phyloP scores from a whole-genome alignment of 2,329 filamentous ascomycete species.

The Falciphora oryzae region DNA sequence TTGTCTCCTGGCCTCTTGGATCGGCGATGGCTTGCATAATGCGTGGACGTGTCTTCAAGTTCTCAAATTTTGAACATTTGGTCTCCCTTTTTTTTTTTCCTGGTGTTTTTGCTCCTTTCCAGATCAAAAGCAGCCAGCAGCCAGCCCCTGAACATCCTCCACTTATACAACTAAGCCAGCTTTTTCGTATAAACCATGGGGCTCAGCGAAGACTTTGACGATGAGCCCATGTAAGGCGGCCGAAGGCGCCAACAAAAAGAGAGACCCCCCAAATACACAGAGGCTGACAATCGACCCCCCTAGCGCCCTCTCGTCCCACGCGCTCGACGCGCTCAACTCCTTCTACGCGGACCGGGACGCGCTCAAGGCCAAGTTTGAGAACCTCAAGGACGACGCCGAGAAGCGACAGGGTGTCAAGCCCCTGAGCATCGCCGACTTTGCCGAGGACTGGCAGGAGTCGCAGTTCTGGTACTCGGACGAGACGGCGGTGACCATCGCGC shows the following conservation, averaged over 20 bases:
- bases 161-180: too few relatives aligned
- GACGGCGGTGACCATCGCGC: slow-evolving; percentile 59
- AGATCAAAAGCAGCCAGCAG: background rate
- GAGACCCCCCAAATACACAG: background rate
- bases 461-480: slow-evolving; percentile 81
- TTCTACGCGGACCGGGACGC: slow-evolving; percentile 71
- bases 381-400: slow-evolving; percentile 58
- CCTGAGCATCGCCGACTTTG: slow-evolving; percentile 63
- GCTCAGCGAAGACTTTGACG: slow-evolving; percentile 30
- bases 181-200: slow-evolving; percentile 16
- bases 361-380: slow-evolving; percentile 59
- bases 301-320: slow-evolving; percentile 58
- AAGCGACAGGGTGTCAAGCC: slow-evolving; percentile 16
- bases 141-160: background rate
- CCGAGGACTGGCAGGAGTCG: slow-evolving; percentile 76
- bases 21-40: background rate
- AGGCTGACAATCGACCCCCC: background rate
- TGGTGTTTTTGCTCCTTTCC: background rate
- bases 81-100: background rate
- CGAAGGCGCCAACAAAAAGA: too few relatives aligned
- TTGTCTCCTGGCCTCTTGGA: background rate
- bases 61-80: too few relatives aligned
- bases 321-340: slow-evolving; percentile 63
- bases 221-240: slow-evolving; percentile 47
- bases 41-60: background rate